Percentiles rank a stretch among this genome's conserved stretches.
Evolutionary conservation across 1,139 yeast species (phyloP).

Genomic region (Suhomyces maxii): DNA sequence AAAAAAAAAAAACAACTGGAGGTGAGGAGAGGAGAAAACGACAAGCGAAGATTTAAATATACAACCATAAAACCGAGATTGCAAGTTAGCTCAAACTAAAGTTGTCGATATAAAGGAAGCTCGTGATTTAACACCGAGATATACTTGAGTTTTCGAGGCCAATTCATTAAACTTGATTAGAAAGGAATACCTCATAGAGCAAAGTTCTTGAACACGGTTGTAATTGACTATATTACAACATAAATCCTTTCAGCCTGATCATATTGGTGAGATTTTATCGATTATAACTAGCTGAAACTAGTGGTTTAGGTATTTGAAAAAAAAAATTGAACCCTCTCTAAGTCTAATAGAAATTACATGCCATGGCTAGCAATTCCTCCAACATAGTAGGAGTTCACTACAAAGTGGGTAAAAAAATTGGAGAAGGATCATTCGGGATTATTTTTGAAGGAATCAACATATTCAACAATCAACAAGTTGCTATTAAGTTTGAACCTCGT

Average conservation of each 20-base stretch:
- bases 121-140: background rate
- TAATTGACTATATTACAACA: too few species aligned
- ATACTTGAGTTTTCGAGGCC: too few species aligned
- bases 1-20: constrained; percentile 7
- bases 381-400: constrained; percentile 78
- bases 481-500: constrained; percentile 77
- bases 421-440: constrained; percentile 85
- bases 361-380: constrained; percentile 34
- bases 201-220: too few species aligned
- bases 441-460: constrained; percentile 78
- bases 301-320: too few species aligned
- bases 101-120: background rate
- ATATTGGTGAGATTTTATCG: too few species aligned
- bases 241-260: too few species aligned
- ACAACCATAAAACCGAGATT: background rate
- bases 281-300: too few species aligned
- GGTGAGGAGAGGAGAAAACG: constrained; percentile 7
- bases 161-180: too few species aligned
- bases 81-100: background rate
- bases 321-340: background rate
- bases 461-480: constrained; percentile 73
- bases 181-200: too few species aligned
- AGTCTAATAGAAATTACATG: background rate
- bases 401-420: constrained; percentile 78
- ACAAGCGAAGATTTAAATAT: background rate